Conservation (phyloP, 768 basidiomycete species). For the Erythrobasidium yunnanense region DNA sequence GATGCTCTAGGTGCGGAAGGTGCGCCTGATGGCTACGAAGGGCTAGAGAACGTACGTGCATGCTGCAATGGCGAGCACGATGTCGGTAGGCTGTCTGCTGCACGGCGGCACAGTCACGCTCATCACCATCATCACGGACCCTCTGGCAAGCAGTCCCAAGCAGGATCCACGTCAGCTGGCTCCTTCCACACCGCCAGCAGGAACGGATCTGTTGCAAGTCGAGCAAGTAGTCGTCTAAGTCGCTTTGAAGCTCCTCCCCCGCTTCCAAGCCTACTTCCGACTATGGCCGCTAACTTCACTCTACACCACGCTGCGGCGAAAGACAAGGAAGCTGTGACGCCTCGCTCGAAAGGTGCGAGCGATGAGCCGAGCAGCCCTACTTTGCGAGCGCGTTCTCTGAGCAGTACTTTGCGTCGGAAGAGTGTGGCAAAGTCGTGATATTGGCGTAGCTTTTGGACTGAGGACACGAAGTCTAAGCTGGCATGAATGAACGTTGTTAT, state of each 20-base stretch:
- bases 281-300: background rate
- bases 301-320: background rate
- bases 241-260: no score
- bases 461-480: no score
- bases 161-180: background rate
- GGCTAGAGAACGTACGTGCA: slow-evolving; percentile 85
- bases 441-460: no score
- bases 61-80: slow-evolving; percentile 56
- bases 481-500: no score
- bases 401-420: background rate
- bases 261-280: no score
- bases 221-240: background rate
- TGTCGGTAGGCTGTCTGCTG: slow-evolving; percentile 51
- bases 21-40: slow-evolving; percentile 69
- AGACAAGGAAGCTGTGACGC: background rate
- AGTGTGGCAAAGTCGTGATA: background rate
- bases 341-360: background rate
- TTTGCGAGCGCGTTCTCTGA: background rate
- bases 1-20: slow-evolving; percentile 48
- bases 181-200: background rate
- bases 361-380: slow-evolving; percentile 18
- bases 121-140: slow-evolving; percentile 38
- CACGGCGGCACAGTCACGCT: slow-evolving; percentile 42
- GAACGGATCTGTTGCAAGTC: slow-evolving; percentile 10
- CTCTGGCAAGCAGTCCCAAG: no score